Conservation (phyloP, 176 grass and related monocot genomes). For the Phragmites australis region DNA sequence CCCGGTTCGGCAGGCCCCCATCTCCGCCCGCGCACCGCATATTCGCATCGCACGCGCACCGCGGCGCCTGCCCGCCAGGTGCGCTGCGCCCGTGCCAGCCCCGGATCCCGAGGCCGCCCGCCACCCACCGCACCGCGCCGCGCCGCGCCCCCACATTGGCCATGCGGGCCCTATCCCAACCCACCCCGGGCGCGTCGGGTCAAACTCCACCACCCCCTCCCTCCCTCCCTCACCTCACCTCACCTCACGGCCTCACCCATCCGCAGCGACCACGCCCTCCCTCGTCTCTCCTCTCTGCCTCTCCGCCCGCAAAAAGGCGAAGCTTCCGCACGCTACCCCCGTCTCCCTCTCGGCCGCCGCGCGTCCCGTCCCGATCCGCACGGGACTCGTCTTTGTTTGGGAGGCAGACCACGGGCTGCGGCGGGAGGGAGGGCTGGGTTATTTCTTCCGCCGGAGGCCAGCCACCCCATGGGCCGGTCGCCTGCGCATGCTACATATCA, state of each 20-base stretch:
- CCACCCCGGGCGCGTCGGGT: constrained; percentile 45
- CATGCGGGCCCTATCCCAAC: constrained; percentile 15
- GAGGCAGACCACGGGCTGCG: neutral
- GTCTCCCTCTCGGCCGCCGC: neutral
- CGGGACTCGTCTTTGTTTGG: neutral
- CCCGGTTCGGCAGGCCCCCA: neutral
- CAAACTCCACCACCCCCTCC: constrained; percentile 46
- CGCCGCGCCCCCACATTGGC: neutral
- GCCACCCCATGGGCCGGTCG: constrained; percentile 52
- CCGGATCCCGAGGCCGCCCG: constrained; percentile 16
- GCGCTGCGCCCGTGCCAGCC: neutral
- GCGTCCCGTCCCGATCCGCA: neutral
- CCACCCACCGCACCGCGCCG: neutral
- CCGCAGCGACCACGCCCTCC: neutral
- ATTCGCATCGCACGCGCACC: constrained; percentile 20
- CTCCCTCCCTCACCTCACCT: constrained; percentile 1
- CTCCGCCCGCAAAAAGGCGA: too few relatives aligned
- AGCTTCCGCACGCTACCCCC: neutral
- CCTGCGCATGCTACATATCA: constrained; percentile 40
- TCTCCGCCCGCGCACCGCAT: neutral
- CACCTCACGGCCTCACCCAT: constrained; percentile 38
- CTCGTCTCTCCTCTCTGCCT: neutral
- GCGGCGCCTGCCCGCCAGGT: neutral
- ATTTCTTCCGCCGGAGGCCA: neutral
- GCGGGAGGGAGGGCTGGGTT: constrained; percentile 4